A percentile compares a stretch with the other conserved stretches of the same genome.
phyloP scores from a whole-genome alignment of 257 asterid species.

The Leptodermis oblonga region DNA sequence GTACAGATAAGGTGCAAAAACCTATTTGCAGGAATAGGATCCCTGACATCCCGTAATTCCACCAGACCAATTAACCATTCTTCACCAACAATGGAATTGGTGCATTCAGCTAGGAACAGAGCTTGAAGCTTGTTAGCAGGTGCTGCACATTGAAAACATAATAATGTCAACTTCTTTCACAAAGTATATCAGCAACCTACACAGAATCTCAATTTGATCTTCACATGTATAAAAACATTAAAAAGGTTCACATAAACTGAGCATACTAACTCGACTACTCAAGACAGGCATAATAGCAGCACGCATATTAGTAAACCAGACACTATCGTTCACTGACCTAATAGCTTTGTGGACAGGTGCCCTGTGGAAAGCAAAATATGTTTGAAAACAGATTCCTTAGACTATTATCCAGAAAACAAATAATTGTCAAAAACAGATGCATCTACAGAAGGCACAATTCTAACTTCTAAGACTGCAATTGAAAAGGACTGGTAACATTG shows the following conservation, averaged over 20 bases:
- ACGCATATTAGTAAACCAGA: constrained; percentile 60
- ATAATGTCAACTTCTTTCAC: background rate
- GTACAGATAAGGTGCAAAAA: constrained; percentile 13
- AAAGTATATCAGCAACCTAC: background rate
- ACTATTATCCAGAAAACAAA: constrained; percentile 10
- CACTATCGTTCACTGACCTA: constrained; percentile 30
- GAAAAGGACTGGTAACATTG: background rate
- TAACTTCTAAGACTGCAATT: background rate
- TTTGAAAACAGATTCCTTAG: background rate
- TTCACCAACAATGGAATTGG: constrained; percentile 67
- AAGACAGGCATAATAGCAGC: constrained; percentile 66
- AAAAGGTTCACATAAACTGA: constrained; percentile 8
- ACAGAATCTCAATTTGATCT: background rate
- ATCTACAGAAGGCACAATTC: constrained; percentile 4
- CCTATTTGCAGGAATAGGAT: constrained; percentile 60
- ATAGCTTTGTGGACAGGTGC: constrained; percentile 44
- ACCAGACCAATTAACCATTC: constrained; percentile 65
- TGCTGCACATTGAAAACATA: constrained; percentile 41
- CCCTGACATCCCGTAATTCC: constrained; percentile 33
- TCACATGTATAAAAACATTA: constrained; percentile 9
- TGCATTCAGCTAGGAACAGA: constrained; percentile 66
- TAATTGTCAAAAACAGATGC: constrained; percentile 8
- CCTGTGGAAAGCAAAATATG: constrained; percentile 36
- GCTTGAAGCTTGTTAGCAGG: constrained; percentile 73
- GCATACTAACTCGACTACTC: constrained; percentile 82